Conservation (phyloP, 1,139 yeast genomes). For the Suzukiozyma palmioleophila region DNA sequence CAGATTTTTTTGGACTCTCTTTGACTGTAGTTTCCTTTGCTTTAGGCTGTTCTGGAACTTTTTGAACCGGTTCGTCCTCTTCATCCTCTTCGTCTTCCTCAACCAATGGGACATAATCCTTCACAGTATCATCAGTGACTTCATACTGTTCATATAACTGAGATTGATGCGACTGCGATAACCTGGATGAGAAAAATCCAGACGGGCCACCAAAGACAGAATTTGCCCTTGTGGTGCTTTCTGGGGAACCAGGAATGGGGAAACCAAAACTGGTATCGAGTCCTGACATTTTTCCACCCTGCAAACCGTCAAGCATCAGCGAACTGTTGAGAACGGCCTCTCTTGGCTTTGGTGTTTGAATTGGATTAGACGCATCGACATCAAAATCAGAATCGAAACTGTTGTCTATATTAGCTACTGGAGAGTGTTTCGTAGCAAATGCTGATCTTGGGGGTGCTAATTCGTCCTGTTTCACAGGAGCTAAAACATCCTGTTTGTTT, state of each 20-base stretch:
- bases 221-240: slow-evolving; percentile 42
- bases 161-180: slow-evolving; percentile 45
- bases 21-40: slow-evolving; percentile 13
- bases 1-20: slow-evolving; percentile 5
- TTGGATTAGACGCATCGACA: slow-evolving; percentile 9
- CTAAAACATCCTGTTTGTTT: too few species aligned
- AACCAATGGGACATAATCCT: slow-evolving; percentile 40
- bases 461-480: too few species aligned
- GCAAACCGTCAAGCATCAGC: slow-evolving; percentile 4
- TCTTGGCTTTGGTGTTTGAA: slow-evolving; percentile 16
- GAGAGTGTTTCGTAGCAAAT: not conserved
- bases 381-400: slow-evolving; percentile 20
- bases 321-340: slow-evolving; percentile 4
- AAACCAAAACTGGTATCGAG: slow-evolving; percentile 28
- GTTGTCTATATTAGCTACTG: slow-evolving; percentile 22
- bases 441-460: slow-evolving; percentile 1
- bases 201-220: slow-evolving; percentile 37
- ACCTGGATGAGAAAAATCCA: slow-evolving; percentile 33
- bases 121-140: slow-evolving; percentile 44
- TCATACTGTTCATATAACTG: slow-evolving; percentile 46
- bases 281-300: not conserved
- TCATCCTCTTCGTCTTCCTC: slow-evolving; percentile 47
- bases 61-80: slow-evolving; percentile 18
- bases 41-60: slow-evolving; percentile 14
- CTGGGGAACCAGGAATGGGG: slow-evolving; percentile 48